Conservation (phyloP, 148 eudicot genomes). For the Vaccinium darrowii region DNA sequence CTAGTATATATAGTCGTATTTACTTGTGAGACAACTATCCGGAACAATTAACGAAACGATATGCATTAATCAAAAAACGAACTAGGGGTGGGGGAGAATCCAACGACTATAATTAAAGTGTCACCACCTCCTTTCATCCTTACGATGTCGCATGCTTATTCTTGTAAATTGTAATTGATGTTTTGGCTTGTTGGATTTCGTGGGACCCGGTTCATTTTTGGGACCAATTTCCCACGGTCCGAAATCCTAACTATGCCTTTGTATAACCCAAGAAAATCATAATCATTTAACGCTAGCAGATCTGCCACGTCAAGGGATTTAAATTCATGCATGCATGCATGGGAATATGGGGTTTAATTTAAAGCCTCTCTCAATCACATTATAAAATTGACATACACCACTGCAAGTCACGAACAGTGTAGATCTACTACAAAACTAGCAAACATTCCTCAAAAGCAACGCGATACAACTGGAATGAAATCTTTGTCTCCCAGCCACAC, state of each 20-base stretch:
- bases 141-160: background rate
- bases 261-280: background rate
- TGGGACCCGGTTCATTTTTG: slow-evolving; percentile 29
- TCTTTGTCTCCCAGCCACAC: slow-evolving; percentile 19
- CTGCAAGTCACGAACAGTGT: slow-evolving; percentile 23
- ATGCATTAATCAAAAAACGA: background rate
- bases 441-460: slow-evolving; percentile 60
- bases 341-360: slow-evolving; percentile 11
- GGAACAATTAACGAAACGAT: no score
- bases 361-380: background rate
- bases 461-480: slow-evolving; percentile 45
- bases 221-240: slow-evolving; percentile 18
- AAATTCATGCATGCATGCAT: slow-evolving; percentile 43
- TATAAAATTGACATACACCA: slow-evolving; percentile 1
- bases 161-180: slow-evolving; percentile 22
- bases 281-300: slow-evolving; percentile 36
- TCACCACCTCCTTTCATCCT: slow-evolving; percentile 20
- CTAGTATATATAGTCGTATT: no score
- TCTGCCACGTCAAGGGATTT: slow-evolving; percentile 43
- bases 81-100: background rate
- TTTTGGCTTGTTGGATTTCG: slow-evolving; percentile 35
- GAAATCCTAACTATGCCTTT: background rate
- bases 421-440: slow-evolving; percentile 31
- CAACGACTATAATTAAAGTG: slow-evolving; percentile 9
- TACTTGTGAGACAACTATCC: no score